Evolutionary conservation across 108 stramenopile genomes (phyloP), one percentile per base, ranked within the genome.

Genomic region (Discostella stelligeroides): DNA sequence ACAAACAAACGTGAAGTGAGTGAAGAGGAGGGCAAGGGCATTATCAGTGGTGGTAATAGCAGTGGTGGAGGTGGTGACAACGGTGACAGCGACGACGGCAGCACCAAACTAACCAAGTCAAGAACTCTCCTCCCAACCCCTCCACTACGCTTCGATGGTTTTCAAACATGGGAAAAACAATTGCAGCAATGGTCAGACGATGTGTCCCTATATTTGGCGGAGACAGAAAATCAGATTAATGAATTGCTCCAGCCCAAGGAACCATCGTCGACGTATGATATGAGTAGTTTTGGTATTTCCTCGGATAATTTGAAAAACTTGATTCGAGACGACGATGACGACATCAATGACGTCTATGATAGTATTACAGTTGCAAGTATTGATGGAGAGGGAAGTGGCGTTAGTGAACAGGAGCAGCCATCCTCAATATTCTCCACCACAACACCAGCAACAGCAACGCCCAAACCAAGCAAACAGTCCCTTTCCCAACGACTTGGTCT

Each of bases 141-240:
- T 17, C 67, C 68, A 10, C 66, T 63, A 15, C 70, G 91, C n/a
- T 92, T 88, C 63, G 88, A 92, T 25, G 91, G 88, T 10, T 86
- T 88, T 57, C 61, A 73, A 30, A 83, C 85, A 1, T 92, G 91
- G 91, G 91, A 92, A 21, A 87, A 82, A 29, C 61, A 80, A 54
- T 67, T 92, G 6, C 87, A 89, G 42, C 79, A 92, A 43, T 89
- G 88, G 91, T 82, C 80, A 14, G 91, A 92, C 20, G 91, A 92
- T 54, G 80, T 89, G 15, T 82, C 87, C 21, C 70, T 77, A 8
- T 89, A 92, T 63, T 48, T 91, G 41, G 64, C 73, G 1, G 82
- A 82, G 60, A 60, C 51, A 12, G 85, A 90, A 48, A 62, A 30
- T 37, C 50, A 39, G 29, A 59, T 46, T 18, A 70, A 68, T 46